These are phyloP conservation scores for Neoboletus magnificus DNA, from an alignment of 768 basidiomycete species.

Conservation along the genomic window DNA sequence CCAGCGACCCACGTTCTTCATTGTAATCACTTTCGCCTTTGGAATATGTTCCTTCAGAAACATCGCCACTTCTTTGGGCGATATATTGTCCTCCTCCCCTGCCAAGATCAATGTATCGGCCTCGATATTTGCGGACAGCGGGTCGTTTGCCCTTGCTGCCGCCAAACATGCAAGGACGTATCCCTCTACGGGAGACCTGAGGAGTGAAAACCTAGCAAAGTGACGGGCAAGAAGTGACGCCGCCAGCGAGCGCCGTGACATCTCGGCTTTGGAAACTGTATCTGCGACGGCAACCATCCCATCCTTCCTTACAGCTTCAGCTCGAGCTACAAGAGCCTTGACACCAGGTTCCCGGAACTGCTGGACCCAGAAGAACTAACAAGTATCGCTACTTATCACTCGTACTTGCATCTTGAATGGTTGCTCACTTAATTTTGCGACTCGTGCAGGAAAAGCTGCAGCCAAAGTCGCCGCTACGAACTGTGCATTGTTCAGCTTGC, in stretches of 20 bases:
- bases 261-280: background rate
- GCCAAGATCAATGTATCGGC: slow-evolving; percentile 3
- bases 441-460: background rate
- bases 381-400: background rate
- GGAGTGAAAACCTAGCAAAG: background rate
- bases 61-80: background rate
- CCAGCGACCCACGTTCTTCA: slow-evolving; percentile 1
- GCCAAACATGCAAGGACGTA: background rate
- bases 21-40: background rate
- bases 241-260: slow-evolving; percentile 1
- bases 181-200: background rate
- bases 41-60: slow-evolving; percentile 4
- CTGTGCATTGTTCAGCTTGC: background rate
- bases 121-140: background rate
- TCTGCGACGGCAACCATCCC: slow-evolving; percentile 7
- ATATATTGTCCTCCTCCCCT: background rate
- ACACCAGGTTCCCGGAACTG: background rate
- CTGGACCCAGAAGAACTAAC: background rate
- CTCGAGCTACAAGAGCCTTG: background rate
- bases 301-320: slow-evolving; percentile 1
- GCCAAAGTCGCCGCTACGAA: background rate
- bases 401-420: no score
- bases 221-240: background rate
- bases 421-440: slow-evolving; percentile 1
- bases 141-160: background rate